phyloP scores from a whole-genome alignment of 2,329 filamentous ascomycete genomes.

The Penicillium brasilianum region DNA sequence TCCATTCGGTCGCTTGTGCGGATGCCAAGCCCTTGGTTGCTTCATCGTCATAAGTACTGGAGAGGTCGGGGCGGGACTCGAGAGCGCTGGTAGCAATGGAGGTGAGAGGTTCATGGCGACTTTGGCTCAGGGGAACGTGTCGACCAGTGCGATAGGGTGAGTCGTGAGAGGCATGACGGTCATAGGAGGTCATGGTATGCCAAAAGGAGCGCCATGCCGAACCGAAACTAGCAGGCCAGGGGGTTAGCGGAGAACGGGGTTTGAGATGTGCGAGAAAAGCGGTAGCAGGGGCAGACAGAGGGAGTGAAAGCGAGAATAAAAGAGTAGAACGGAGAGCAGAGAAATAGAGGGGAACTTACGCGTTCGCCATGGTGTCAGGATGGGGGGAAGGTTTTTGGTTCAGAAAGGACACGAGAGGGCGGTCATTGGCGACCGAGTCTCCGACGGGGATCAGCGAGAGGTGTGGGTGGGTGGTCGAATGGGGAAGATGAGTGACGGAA shows the following conservation, averaged over 20 bases:
- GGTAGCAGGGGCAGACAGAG: neutral
- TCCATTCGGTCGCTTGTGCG: constrained; percentile 64
- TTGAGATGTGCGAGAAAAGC: neutral
- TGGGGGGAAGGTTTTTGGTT: neutral
- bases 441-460: constrained; percentile 22
- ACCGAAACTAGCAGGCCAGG: constrained; percentile 59
- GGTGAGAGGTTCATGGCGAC: constrained; percentile 79
- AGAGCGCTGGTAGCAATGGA: constrained; percentile 83
- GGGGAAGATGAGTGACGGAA: constrained; percentile 18
- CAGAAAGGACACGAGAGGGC: constrained; percentile 11
- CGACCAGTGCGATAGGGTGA: constrained; percentile 89
- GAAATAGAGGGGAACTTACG: constrained; percentile 23
- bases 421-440: constrained; percentile 20
- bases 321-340: constrained; percentile 4
- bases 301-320: neutral
- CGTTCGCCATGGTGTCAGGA: constrained; percentile 31
- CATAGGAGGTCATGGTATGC: constrained; percentile 82
- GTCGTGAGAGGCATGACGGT: constrained; percentile 88
- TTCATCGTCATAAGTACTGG: constrained; percentile 78
- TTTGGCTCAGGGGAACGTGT: constrained; percentile 85
- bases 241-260: constrained; percentile 12
- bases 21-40: constrained; percentile 60
- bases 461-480: constrained; percentile 6
- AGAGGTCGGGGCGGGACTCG: constrained; percentile 85
- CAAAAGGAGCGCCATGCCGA: constrained; percentile 87